A percentile compares a stretch with the other conserved stretches of the same genome.
Conservation (phyloP, 176 grass and related monocot species). For the Hyparrhenia diplandra region DNA sequence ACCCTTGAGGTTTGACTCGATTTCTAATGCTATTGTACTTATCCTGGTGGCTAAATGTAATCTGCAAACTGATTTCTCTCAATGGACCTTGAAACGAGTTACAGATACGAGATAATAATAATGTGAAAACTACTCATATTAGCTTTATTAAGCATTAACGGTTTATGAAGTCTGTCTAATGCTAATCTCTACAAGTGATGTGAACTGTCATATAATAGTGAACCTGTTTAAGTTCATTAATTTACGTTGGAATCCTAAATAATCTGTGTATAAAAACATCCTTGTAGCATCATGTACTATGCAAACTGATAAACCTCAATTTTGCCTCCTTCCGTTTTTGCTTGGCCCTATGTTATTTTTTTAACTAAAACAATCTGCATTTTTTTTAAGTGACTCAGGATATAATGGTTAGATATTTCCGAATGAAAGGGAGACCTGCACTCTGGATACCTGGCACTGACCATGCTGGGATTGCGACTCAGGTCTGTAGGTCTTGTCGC, state of each 20-base stretch:
- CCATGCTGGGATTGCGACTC: constrained; percentile 98
- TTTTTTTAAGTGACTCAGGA: constrained; percentile 68
- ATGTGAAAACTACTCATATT: neutral
- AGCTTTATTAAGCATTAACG: neutral
- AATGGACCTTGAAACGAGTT: neutral
- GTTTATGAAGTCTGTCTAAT: neutral
- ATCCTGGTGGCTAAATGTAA: constrained; percentile 15
- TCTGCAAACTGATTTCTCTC: neutral
- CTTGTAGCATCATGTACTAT: neutral
- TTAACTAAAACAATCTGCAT: constrained; percentile 22
- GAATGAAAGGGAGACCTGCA: constrained; percentile 93
- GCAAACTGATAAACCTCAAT: neutral
- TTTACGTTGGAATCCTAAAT: constrained; percentile 14
- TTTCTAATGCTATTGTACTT: constrained; percentile 6
- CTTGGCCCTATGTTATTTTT: neutral
- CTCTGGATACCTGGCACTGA: constrained; percentile 98
- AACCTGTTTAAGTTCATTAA: constrained; percentile 8
- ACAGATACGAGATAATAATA: neutral
- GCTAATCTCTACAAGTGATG: neutral
- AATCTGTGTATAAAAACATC: neutral
- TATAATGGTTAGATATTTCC: constrained; percentile 94
- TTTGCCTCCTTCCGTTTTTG: neutral
- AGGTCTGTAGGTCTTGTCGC: constrained; percentile 48
- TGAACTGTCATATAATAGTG: constrained; percentile 3
- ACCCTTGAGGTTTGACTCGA: constrained; percentile 84